phyloP scores from a whole-genome alignment of 805 yeast genomes.

The Kregervanrija pseudodelftensis region DNA sequence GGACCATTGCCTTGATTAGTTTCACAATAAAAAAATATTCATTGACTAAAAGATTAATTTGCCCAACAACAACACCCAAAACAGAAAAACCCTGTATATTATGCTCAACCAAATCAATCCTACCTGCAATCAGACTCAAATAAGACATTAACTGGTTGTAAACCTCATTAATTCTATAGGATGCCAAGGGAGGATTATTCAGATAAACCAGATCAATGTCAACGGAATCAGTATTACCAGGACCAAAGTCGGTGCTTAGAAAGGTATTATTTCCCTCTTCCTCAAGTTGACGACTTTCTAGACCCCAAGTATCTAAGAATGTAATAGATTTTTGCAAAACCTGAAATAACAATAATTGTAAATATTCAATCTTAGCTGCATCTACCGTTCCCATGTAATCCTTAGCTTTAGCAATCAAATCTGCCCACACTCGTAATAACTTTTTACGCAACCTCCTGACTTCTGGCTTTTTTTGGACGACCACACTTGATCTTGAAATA shows the following conservation, averaged over 20 bases:
- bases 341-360: constrained; percentile 59
- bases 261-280: neutral
- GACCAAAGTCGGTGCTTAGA: constrained; percentile 3
- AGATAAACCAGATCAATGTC: constrained; percentile 37
- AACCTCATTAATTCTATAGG: constrained; percentile 56
- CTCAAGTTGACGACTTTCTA: constrained; percentile 45
- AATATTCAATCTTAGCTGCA: constrained; percentile 48
- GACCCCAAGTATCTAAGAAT: constrained; percentile 67
- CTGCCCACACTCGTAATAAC: constrained; percentile 74
- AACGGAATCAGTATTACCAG: constrained; percentile 3
- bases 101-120: constrained; percentile 71
- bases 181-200: constrained; percentile 50
- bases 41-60: constrained; percentile 54
- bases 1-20: constrained; percentile 14
- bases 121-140: constrained; percentile 62
- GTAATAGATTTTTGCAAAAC: constrained; percentile 57
- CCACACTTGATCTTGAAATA: constrained; percentile 63
- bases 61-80: constrained; percentile 60
- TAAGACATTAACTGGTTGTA: constrained; percentile 53
- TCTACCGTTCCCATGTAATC: constrained; percentile 62
- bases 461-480: constrained; percentile 55
- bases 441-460: constrained; percentile 61
- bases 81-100: constrained; percentile 64
- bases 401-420: constrained; percentile 67
- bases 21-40: constrained; percentile 38